These are phyloP conservation scores for Aspergillus brunneoviolaceus DNA, from an alignment of 2,329 filamentous ascomycete species.

Conservation along the genomic window DNA sequence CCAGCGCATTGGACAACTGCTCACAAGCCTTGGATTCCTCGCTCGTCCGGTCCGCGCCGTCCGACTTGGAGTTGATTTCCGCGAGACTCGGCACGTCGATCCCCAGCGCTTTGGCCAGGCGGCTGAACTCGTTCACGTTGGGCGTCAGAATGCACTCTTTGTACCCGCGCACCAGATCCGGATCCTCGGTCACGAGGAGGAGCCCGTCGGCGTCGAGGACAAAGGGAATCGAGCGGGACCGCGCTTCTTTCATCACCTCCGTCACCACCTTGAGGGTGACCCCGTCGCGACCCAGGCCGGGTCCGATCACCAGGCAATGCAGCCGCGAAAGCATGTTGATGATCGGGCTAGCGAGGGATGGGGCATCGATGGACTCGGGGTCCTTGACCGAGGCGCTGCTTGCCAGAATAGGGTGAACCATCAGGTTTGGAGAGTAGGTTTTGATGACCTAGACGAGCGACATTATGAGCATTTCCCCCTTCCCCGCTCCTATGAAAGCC, in stretches of 20 bases:
- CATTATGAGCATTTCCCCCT: not conserved
- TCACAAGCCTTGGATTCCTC: slow-evolving; percentile 60
- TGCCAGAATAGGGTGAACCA: slow-evolving; percentile 96
- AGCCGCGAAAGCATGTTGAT: slow-evolving; percentile 79
- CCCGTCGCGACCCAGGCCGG: slow-evolving; percentile 83
- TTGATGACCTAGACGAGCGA: slow-evolving; percentile 71
- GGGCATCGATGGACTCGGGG: slow-evolving; percentile 51
- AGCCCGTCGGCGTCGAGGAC: slow-evolving; percentile 92
- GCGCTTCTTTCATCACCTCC: slow-evolving; percentile 74
- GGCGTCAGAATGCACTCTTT: slow-evolving; percentile 84
- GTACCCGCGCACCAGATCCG: slow-evolving; percentile 77
- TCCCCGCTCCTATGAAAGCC: not conserved
- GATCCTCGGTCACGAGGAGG: slow-evolving; percentile 71
- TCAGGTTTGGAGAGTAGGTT: slow-evolving; percentile 94
- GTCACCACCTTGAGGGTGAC: slow-evolving; percentile 87
- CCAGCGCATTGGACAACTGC: slow-evolving; percentile 72
- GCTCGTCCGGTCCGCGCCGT: slow-evolving; percentile 44
- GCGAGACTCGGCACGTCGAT: slow-evolving; percentile 55
- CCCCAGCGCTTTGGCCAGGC: slow-evolving; percentile 73
- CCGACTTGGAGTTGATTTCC: slow-evolving; percentile 37
- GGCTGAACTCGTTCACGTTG: slow-evolving; percentile 88
- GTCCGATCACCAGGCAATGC: slow-evolving; percentile 89
- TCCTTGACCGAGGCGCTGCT: slow-evolving; percentile 59
- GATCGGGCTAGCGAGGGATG: slow-evolving; percentile 67
- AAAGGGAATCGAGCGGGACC: slow-evolving; percentile 68